phyloP scores from a whole-genome alignment of 2,329 filamentous ascomycete genomes.

The Trichoderma koningii region DNA sequence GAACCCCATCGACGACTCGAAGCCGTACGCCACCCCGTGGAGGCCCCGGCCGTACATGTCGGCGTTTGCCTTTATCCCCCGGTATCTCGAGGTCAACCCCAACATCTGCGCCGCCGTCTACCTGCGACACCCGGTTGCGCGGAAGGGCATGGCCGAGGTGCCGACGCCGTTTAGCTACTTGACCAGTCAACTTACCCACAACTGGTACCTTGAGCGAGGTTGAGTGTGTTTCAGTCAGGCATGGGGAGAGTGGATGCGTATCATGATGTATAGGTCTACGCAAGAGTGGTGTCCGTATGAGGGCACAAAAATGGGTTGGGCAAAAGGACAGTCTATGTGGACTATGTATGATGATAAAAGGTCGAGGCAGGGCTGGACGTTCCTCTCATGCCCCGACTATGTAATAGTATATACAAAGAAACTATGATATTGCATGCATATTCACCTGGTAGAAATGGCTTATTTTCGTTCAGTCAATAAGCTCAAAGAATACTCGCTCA shows the following conservation, averaged over 20 bases:
- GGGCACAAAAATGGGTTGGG: not conserved
- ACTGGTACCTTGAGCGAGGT: slow-evolving; percentile 87
- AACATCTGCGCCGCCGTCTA: slow-evolving; percentile 96
- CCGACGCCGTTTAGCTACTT: slow-evolving; percentile 76
- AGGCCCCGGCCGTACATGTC: slow-evolving; percentile 81
- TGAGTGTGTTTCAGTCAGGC: slow-evolving; percentile 52
- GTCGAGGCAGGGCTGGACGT: not conserved
- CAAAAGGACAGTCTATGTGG: slow-evolving; percentile 15
- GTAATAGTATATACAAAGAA: slow-evolving; percentile 27
- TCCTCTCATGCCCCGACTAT: slow-evolving; percentile 4
- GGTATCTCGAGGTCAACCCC: slow-evolving; percentile 97
- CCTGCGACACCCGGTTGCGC: slow-evolving; percentile 86
- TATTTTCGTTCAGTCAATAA: not conserved
- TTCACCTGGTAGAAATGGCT: not conserved
- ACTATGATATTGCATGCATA: slow-evolving; percentile 1
- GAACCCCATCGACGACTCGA: slow-evolving; percentile 73
- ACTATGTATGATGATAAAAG: slow-evolving; percentile 26
- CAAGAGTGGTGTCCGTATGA: not conserved
- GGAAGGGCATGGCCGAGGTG: slow-evolving; percentile 77
- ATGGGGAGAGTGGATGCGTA: not conserved
- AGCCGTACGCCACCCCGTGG: slow-evolving; percentile 94
- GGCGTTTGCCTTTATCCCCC: slow-evolving; percentile 90
- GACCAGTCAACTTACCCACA: slow-evolving; percentile 80
- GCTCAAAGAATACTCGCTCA: not conserved
- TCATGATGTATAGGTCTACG: slow-evolving; percentile 9